Evolutionary conservation across 148 eudicot genomes (phyloP), one percentile per base, ranked within the genome.

Genomic region (Arbutus unedo): DNA sequence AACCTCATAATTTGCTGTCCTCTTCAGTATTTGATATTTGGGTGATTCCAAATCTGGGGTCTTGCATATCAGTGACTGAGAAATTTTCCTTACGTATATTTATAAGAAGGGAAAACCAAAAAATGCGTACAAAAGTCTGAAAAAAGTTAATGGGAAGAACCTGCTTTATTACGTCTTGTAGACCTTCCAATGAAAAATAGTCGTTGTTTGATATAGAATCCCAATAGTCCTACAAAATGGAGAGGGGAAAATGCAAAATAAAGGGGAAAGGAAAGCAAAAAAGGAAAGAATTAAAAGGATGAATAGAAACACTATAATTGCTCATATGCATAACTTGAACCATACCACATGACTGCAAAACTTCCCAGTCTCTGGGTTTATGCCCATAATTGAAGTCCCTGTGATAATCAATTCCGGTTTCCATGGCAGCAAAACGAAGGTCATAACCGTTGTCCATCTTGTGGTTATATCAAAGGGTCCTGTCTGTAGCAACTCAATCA

Each of bases 381-480:
- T 85, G 45, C 96, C 99, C 99, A 97, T 97, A 10, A 93, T 91
- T 16, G 99, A 97, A 76, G 95, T 93, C 48, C 99, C 99, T 0
- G 99, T 97, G 86, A 97, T 93, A 78, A 97, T 86, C 85, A 97
- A 82, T 82, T 92, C 94, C 41, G 98, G 98, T 83, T 94, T 94
- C 99, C 98, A 97, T 54, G 99, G 99, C 83, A 97, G 88, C 47
- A 91, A 90, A 55, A 87, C 45, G 86, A 93, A 94, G 67, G 49
- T 90, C 98, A 94, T 94, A 43, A 90, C 93, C 99, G 94, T 92
- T 23, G 98, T 93, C 99, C 99, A 97, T 81, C 98, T 90, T 75
- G 98, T 94, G 3, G 99, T 97, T 86, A 97, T 92, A 86, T 94
- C 98, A 80, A 90, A 89, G 21, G 96, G 90, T 62, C 97, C 99